Evolutionary conservation across 805 yeast genomes (phyloP), one percentile per base, ranked within the genome.

Genomic region (Nematodospora valgi): DNA sequence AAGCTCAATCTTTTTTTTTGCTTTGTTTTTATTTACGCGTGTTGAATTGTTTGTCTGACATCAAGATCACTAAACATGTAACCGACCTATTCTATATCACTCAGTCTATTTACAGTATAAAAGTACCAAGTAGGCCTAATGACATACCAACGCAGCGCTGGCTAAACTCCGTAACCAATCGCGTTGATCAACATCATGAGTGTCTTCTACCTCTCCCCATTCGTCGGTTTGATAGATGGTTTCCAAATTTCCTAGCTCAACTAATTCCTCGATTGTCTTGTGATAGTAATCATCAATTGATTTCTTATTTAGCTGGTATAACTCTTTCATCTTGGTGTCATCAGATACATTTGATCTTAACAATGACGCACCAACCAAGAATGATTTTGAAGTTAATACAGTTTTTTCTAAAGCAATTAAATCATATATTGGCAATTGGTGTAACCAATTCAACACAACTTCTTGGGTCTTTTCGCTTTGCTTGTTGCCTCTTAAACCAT

Each of bases 161-260:
- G 91, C 80, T 30, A 93, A 72, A 51, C 80, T 79, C 59, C 97
- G 79, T 51, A 86, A 70, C 49, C 94, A 72, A 48, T 93, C 97
- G 25, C 81, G 95, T 58, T 83, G 82, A 51, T 86, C 95, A n/a
- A 93, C 97, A 57, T 93, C 98, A 55, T 93, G 98, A 2, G 98
- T 87, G 53, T 93, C 98, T 62, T 93, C 98, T 16, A 91, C 98
- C 59, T 91, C 97, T 21, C 98, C 98, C 98, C 98, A 93, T 52
- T 80, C 74, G 15, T 78, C 79, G 23, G 95, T 85, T 62, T 93
- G 99, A 59, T 76, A 76, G 22, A 82, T 78, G 10, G 81, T 80
- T 54, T 93, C 99, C 49, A 93, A 67, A 38, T 83, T 80, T 7
- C 88, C 88, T 39, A 83, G 74, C 49, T 77, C 77, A 2, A 89